Conservation (phyloP, 176 grass and related monocot genomes). For the Carex littledalei region DNA sequence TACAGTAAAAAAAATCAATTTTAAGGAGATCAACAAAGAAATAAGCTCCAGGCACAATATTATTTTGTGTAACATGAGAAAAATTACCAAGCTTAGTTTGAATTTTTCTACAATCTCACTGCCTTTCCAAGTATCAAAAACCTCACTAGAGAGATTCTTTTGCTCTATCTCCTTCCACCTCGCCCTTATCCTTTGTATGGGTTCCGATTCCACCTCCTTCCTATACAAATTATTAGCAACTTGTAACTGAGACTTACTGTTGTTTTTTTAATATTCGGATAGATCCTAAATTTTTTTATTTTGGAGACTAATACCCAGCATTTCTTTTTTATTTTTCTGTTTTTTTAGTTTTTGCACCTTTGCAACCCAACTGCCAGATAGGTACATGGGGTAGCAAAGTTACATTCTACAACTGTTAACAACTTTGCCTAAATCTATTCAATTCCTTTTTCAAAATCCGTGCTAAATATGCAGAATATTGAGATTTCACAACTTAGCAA, state of each 20-base stretch:
- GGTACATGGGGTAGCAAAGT: neutral
- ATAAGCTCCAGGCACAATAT: neutral
- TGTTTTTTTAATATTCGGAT: neutral
- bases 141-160: conserved; percentile 49
- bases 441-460: neutral
- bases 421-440: neutral
- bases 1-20: conserved; percentile 14
- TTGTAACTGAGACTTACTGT: neutral
- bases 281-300: neutral
- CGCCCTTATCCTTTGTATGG: conserved; percentile 51
- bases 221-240: conserved; percentile 1
- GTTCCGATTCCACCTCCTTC: conserved; percentile 50
- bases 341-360: neutral
- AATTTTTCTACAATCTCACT: conserved; percentile 63
- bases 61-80: neutral
- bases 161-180: conserved; percentile 67
- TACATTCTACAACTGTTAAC: neutral
- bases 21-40: neutral
- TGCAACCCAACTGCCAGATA: neutral
- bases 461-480: neutral
- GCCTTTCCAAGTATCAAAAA: conserved; percentile 39
- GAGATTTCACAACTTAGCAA: neutral
- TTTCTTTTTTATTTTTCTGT: neutral
- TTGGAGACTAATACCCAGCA: neutral
- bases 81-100: conserved; percentile 59